Conservation (phyloP, 2,329 filamentous ascomycete genomes). For the Ophiostoma novo-ulmi region DNA sequence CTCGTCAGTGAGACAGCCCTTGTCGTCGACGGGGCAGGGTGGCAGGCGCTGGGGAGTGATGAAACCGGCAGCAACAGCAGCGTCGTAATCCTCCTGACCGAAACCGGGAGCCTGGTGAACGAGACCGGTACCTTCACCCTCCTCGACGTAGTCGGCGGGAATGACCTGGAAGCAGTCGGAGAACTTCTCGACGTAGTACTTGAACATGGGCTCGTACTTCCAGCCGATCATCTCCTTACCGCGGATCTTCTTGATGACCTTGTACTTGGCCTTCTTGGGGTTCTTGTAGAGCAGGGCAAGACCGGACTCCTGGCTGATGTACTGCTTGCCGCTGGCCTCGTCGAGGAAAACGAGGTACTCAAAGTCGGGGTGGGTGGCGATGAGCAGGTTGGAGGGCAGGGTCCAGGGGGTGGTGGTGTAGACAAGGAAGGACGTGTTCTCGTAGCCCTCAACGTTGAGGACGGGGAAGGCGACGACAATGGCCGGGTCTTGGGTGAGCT, state of each 20-base stretch:
- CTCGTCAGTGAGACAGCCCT: constrained; percentile 70
- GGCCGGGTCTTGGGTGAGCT: constrained; percentile 85
- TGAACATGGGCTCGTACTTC: constrained; percentile 83
- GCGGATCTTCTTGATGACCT: constrained; percentile 71
- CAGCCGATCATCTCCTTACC: constrained; percentile 82
- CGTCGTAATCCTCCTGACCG: constrained; percentile 92
- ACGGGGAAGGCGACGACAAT: constrained; percentile 85
- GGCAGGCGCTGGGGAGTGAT: constrained; percentile 71
- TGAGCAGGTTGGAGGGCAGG: constrained; percentile 67
- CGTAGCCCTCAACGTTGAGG: constrained; percentile 69
- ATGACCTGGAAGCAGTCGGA: constrained; percentile 78
- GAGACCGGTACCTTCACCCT: constrained; percentile 85
- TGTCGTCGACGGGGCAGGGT: constrained; percentile 85
- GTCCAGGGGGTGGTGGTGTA: constrained; percentile 88
- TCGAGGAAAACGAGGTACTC: constrained; percentile 83
- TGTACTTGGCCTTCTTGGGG: constrained; percentile 91
- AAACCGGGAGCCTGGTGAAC: constrained; percentile 92
- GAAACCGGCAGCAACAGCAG: constrained; percentile 69
- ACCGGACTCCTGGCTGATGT: constrained; percentile 76
- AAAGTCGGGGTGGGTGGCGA: constrained; percentile 69
- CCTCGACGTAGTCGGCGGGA: constrained; percentile 79
- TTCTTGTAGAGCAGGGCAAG: constrained; percentile 86
- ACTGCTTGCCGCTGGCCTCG: constrained; percentile 74
- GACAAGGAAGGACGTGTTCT: constrained; percentile 68
- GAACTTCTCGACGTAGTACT: constrained; percentile 86